Base-by-base conservation (phyloP, 306 rosid species). In the Glycine soja region DNA sequence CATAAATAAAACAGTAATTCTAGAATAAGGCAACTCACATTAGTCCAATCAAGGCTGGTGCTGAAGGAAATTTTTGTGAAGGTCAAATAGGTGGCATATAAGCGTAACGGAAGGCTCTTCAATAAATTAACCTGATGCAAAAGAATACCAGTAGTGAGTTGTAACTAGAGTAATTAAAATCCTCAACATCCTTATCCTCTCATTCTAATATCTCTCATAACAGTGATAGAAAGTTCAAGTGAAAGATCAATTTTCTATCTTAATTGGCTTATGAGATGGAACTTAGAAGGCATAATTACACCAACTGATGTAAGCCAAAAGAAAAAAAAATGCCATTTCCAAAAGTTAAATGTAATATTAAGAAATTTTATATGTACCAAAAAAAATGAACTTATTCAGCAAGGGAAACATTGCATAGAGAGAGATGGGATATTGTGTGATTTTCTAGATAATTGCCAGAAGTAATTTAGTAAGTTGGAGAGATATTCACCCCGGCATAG, bases 401-500 rank as follows among this genome's bases (percentile, higher is more conserved):
- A 54, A 53, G 64, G 48, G 46, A 45, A 62, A 43, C 32, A 13
- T n/a, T 47, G 43, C 46, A 52, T 14, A 43, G 45, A 59, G 3
- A 47, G 34, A 63, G 15, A 53, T 13, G 16, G 9, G 38, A 46
- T 32, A 18, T 15, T 30, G 19, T 51, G 53, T 69, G n/a, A 7
- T 10, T 59, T 59, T 75, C 47, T 57, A 12, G 19, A 15, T 70
- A 57, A 74, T 24, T n/a, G 38, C 16, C 36, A 38, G 2, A 14
- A 10, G 63, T 36, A 68, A 14, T n/a, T 34, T 34, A 58, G 73
- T 73, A 51, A 71, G 66, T 16, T 32, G 24, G 42, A 76, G 40
- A 68, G 78, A 83, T 79, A 79, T 90, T 87, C 82, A 91, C 99
- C 82, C 98, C 97, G 0, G 94, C 92, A 84, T 93, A 95, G 14